Conservation (phyloP, 768 basidiomycete species). For the Rhodotorula toruloides region DNA sequence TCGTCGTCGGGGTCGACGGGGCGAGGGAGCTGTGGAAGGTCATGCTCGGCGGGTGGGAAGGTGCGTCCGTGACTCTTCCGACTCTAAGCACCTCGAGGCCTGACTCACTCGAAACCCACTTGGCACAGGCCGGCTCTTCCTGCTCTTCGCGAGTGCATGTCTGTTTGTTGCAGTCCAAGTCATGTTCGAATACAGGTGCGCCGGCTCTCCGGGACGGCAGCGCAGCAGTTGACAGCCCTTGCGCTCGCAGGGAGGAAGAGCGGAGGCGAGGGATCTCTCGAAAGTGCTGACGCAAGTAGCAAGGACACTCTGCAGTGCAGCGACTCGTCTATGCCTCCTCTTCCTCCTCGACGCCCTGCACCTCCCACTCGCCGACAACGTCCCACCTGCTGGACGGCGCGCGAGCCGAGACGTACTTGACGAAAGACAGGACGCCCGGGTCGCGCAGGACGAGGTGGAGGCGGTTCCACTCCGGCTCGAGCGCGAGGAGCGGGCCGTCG, state of each 20-base stretch:
- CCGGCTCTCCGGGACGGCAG: no score
- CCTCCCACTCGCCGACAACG: constrained; percentile 82
- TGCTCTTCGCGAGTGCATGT: constrained; percentile 57
- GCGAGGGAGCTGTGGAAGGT: constrained; percentile 60
- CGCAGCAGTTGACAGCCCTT: no score
- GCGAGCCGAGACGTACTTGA: constrained; percentile 86
- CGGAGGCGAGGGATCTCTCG: constrained; percentile 57
- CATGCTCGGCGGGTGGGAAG: constrained; percentile 62
- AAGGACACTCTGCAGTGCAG: no score
- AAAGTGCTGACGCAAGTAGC: constrained; percentile 43
- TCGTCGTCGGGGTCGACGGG: constrained; percentile 83
- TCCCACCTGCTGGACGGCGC: constrained; percentile 92
- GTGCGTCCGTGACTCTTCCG: constrained; percentile 48
- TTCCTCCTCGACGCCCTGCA: constrained; percentile 46
- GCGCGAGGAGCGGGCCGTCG: constrained; percentile 72
- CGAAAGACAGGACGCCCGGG: constrained; percentile 86
- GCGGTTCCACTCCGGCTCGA: constrained; percentile 83
- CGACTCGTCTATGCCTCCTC: no score
- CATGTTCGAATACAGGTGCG: constrained; percentile 92
- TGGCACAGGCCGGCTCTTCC: constrained; percentile 60
- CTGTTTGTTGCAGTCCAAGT: constrained; percentile 78
- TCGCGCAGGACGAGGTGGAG: constrained; percentile 84
- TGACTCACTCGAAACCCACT: background rate
- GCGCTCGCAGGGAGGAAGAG: constrained; percentile 64
- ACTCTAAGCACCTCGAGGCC: no score